Evolutionary conservation across 2,329 filamentous ascomycete genomes (phyloP), one percentile per base, ranked within the genome.

Genomic region (Paecilomyces dactylethromorphus): DNA sequence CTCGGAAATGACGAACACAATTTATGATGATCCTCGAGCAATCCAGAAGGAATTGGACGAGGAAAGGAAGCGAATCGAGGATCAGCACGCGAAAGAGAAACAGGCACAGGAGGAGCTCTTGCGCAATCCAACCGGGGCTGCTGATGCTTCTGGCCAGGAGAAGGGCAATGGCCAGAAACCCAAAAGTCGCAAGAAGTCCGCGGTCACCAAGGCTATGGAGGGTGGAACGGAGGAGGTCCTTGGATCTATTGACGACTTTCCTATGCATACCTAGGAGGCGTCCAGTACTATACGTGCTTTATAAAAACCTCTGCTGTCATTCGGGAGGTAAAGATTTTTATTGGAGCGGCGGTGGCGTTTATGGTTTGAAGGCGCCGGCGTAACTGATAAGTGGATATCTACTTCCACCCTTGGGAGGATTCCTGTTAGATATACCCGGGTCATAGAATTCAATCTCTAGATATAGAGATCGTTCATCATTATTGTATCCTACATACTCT

Each of bases 31-130:
- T 56, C 74, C 74, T 31, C 72, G 66, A 55, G 35, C 71, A 5
- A 72, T 78, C 31, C 69, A 78, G 56, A 64, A 72, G 57, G 74
- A 76, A 61, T 64, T 79, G 21, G 73, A 79, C 53, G 76, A 77
- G 29, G 76, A 78, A 59, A 78, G 76, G 63, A 75, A 72, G 58
- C 71, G 70, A 55, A 78, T 80, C 22, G 77, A 79, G 58, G 74
- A 76, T n/a, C 71, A 80, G 56, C 74, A 79, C 58, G 74, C 73
- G 3, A 76, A 75, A 56, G 75, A 80, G 62, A 76, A 76, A 60
- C 68, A 74, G 56, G 71, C 76, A 7, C 74, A 79, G 59, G 75
- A 79, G 55, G 72, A 78, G 45, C 63, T 74, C 52, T 62, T 79
- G 56, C 73, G 71, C 53, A 78, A 78, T 56, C 76, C 76, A 3